Evolutionary conservation across 1,139 yeast genomes (phyloP), one percentile per base, ranked within the genome.

Genomic region (Saccharomycopsis hybrid): DNA sequence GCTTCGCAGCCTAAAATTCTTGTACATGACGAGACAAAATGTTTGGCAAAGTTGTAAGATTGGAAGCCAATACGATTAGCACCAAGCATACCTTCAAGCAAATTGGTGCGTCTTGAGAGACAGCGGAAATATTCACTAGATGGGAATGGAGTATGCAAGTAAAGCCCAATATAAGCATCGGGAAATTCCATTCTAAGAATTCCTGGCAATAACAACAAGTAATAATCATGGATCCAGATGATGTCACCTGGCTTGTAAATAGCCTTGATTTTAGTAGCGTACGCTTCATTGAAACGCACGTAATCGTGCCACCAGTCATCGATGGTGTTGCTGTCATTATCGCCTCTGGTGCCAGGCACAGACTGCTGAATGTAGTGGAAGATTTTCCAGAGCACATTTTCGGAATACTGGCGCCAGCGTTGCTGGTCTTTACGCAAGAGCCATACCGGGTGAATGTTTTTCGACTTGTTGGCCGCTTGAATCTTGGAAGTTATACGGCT

Each of bases 181-280:
- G 90, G 92, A 50, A 85, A 72, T 60, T 80, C 81, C 88, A 84
- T 82, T 59, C 96, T 77, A 56, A 92, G 70, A 66, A 92, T 72
- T 61, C 86, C 96, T 1, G 98, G 98, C 53, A 92, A 70, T 50
- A 92, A 69, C 58, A 90, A 67, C 55, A 92, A 70, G 61, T 92
- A 89, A 68, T 89, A 90, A 68, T 92, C 98, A 68, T 92, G 97
- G 55, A 92, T 76, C 96, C 97, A 88, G 55, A 92, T 85, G 47
- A 94, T 76, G 64, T 92, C 99, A 43, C 98, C 98, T 2, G 92
- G 89, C 57, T 78, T 70, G 64, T 89, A 92, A 40, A 86, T 73
- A 46, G 76, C 71, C 58, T 80, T 74, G 57, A 92, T 82, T 58
- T 79, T 84, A 55, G 86, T 80, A 49, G 94, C 88, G 64, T 86